Evolutionary conservation across 306 rosid species (phyloP).

Genomic region (Lotus japonicus): DNA sequence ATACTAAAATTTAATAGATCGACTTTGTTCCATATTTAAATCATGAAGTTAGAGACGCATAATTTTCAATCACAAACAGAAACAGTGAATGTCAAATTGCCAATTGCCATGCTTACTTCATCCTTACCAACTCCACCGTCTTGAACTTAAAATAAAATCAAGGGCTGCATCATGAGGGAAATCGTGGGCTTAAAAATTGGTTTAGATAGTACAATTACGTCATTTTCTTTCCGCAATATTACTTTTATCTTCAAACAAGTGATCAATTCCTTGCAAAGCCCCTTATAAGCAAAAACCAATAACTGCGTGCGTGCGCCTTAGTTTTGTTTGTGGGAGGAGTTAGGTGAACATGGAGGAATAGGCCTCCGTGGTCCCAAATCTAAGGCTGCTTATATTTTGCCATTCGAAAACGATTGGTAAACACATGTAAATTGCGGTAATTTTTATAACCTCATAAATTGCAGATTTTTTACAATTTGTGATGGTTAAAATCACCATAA

Average conservation of each 20-base stretch:
- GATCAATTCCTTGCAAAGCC: slow-evolving; percentile 14
- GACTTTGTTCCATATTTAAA: too few relatives aligned
- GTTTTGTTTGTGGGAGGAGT: slow-evolving; percentile 20
- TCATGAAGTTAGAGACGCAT: background rate
- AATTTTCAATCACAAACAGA: background rate
- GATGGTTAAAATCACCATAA: too few relatives aligned
- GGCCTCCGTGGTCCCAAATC: slow-evolving; percentile 2
- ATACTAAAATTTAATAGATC: too few relatives aligned
- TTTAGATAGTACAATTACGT: background rate
- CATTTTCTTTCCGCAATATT: slow-evolving; percentile 13
- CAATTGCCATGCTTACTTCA: slow-evolving; percentile 7
- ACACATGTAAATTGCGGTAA: too few relatives aligned
- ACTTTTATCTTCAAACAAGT: slow-evolving; percentile 25
- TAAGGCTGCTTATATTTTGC: slow-evolving; percentile 1
- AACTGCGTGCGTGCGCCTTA: slow-evolving; percentile 4
- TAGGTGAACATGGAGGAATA: slow-evolving; percentile 29
- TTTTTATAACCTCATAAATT: too few relatives aligned
- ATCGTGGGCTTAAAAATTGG: background rate
- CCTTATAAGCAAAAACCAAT: slow-evolving; percentile 29
- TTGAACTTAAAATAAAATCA: slow-evolving; percentile 31
- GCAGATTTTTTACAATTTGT: too few relatives aligned
- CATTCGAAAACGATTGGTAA: background rate
- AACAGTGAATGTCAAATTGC: background rate
- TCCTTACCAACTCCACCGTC: slow-evolving; percentile 31
- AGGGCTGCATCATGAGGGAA: slow-evolving; percentile 25